These are phyloP conservation scores for Torrubiella hemipterigena DNA, from an alignment of 2,329 filamentous ascomycete genomes.

Conservation along the genomic window DNA sequence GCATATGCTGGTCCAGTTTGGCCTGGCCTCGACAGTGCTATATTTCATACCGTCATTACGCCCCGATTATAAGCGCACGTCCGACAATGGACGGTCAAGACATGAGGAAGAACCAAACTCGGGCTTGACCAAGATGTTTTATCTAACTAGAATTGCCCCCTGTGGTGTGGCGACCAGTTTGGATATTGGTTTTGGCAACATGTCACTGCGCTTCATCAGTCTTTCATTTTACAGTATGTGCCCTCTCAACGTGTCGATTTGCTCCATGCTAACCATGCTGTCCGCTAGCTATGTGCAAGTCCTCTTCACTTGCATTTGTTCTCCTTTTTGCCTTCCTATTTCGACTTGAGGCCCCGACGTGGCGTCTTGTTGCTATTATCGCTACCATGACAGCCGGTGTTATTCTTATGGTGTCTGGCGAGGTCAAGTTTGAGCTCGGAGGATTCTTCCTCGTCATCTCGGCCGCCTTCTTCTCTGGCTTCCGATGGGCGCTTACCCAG, in stretches of 20 bases:
- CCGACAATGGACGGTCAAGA: conserved; percentile 36
- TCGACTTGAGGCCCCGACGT: conserved; percentile 76
- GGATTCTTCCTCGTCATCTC: conserved; percentile 90
- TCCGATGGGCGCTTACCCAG: conserved; percentile 97
- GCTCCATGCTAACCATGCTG: conserved; percentile 12
- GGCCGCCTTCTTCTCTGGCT: conserved; percentile 89
- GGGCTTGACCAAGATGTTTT: conserved; percentile 76
- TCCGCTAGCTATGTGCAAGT: conserved; percentile 83
- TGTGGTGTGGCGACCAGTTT: conserved; percentile 88
- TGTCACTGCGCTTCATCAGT: conserved; percentile 88
- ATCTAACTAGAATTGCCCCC: conserved; percentile 80
- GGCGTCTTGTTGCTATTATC: conserved; percentile 78
- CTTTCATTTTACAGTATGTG: conserved; percentile 83
- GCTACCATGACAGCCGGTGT: conserved; percentile 85
- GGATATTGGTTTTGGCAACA: conserved; percentile 93
- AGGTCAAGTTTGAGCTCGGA: conserved; percentile 74
- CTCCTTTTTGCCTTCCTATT: conserved; percentile 92
- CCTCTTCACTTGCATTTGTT: conserved; percentile 88
- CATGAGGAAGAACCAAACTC: conserved; percentile 41
- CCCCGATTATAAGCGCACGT: conserved; percentile 41
- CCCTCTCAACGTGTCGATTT: neutral
- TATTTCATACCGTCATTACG: conserved; percentile 74
- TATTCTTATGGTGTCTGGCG: conserved; percentile 95
- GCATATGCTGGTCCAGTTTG: conserved; percentile 94
- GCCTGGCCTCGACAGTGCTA: conserved; percentile 63